Conservation (phyloP, 257 asterid genomes). For the Lithospermum erythrorhizon region DNA sequence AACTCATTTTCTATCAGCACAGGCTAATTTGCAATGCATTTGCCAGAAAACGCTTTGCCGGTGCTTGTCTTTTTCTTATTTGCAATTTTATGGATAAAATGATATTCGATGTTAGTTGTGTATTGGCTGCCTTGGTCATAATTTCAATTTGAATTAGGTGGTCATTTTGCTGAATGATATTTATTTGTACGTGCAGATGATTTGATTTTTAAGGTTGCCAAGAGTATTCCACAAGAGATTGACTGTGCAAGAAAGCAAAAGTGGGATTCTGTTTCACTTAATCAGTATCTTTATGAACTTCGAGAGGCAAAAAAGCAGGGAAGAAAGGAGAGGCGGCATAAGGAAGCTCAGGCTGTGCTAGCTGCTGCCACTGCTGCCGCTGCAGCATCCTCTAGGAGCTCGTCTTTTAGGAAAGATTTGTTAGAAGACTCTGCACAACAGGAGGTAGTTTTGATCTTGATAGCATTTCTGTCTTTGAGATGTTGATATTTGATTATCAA, state of each 20-base stretch:
- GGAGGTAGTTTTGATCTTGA: constrained; percentile 38
- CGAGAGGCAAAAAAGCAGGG: constrained; percentile 90
- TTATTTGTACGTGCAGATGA: constrained; percentile 42
- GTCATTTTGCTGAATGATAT: constrained; percentile 4
- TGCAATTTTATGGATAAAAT: constrained; percentile 3
- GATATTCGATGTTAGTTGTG: not conserved
- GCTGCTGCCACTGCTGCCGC: constrained; percentile 99
- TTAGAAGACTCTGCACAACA: constrained; percentile 51
- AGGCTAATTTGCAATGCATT: constrained; percentile 45
- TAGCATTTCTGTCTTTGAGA: not conserved
- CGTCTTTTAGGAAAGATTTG: constrained; percentile 74
- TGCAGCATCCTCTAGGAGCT: constrained; percentile 82
- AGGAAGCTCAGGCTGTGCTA: constrained; percentile 91
- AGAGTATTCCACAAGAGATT: constrained; percentile 62
- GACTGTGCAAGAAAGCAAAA: constrained; percentile 51
- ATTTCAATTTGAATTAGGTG: not conserved
- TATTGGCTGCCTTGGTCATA: not conserved
- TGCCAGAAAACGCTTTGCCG: constrained; percentile 43
- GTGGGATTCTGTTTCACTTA: constrained; percentile 79
- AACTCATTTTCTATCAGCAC: constrained; percentile 68
- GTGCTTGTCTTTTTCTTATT: constrained; percentile 28
- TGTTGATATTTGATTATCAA: not conserved
- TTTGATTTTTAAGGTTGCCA: constrained; percentile 55
- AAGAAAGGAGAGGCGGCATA: constrained; percentile 85
- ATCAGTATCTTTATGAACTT: constrained; percentile 65